Evolutionary conservation across 1,139 yeast species (phyloP).

Genomic region (Nakaseomyces kungkrabaensis): DNA sequence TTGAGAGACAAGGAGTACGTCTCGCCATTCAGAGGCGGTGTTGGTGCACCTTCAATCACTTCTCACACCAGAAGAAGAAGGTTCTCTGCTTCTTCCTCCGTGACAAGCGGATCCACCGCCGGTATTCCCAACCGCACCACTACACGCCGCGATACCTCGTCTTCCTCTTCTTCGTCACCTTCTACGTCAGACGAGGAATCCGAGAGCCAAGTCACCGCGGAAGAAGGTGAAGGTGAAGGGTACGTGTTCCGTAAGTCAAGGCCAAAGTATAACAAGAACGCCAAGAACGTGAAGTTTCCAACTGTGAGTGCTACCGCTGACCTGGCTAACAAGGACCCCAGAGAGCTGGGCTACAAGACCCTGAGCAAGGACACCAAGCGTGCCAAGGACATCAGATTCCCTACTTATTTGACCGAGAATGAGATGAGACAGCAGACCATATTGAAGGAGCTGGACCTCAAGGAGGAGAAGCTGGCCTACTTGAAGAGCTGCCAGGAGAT

Average conservation of each 20-base stretch:
- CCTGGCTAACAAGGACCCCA: constrained; percentile 11
- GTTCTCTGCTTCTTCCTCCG: not conserved
- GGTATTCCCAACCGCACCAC: no score
- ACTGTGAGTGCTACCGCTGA: constrained; percentile 22
- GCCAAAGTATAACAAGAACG: constrained; percentile 10
- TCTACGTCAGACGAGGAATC: not conserved
- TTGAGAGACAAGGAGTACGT: constrained; percentile 6
- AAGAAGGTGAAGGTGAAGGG: not conserved
- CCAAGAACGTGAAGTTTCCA: constrained; percentile 20
- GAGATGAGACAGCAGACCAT: constrained; percentile 19
- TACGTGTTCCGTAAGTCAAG: not conserved
- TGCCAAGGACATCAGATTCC: constrained; percentile 24
- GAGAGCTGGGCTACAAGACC: constrained; percentile 20
- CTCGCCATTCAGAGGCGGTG: constrained; percentile 10
- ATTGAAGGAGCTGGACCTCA: constrained; percentile 17
- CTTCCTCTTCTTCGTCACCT: not conserved
- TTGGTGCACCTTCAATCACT: not conserved
- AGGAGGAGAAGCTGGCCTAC: constrained; percentile 17
- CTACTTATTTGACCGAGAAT: constrained; percentile 18
- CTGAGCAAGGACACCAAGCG: constrained; percentile 13
- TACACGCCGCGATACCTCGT: not conserved
- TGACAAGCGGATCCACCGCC: not conserved
- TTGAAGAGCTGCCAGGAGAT: constrained; percentile 20
- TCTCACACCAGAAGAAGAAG: not conserved
- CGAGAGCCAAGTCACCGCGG: not conserved